Evolutionary conservation across 1,284 basidiomycete genomes (phyloP), one percentile per base, ranked within the genome.

Genomic region (Cryptococcus sp.): DNA sequence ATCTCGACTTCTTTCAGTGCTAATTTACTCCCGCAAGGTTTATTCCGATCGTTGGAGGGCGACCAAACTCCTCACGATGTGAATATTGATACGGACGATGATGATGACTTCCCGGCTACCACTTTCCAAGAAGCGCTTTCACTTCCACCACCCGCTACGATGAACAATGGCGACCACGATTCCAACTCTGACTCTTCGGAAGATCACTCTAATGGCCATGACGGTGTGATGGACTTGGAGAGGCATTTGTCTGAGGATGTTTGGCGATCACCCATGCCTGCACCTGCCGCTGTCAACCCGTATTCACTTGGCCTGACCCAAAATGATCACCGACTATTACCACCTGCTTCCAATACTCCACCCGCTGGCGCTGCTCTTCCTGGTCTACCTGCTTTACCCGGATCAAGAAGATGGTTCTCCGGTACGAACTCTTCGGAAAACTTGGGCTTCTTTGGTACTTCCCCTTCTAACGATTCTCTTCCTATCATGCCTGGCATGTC

Each of bases 21-120:
- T 53, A 73, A 73, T 55, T 63, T 76, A 36, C 58, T 78, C 0
- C 76, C 76, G 35, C 73, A 76, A 57, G 74, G 73, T 14, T 58
- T 78, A 31, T 76, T 78, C 57, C 66, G 74, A 15, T 76, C 74
- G 1, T 62, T 78, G 10, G 76, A 75, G 54, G 72, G 76, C 23
- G 73, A 76, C 54, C 62, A 67, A 32, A 73, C 72, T 3, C 74
- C 75, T 3, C 55, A 70, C 33, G 69, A 72, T 43, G 63, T 47
- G 36, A 34, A 15, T 35, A 43, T 33, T 6, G 53, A 49, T 6
- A 14, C 32, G 7, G 53, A 48, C 53, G 47, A 49, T 8, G 53
- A 48, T 47, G 45, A 41, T 11, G 35, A 53, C 30, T 46, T 46
- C 44, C 44, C 11, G 13, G 11, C 44, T 14, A 41, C n/a, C 10